Evolutionary conservation across 768 basidiomycete species (phyloP), one percentile per base, ranked within the genome.

Genomic region (Kwoniella dejecticola): DNA sequence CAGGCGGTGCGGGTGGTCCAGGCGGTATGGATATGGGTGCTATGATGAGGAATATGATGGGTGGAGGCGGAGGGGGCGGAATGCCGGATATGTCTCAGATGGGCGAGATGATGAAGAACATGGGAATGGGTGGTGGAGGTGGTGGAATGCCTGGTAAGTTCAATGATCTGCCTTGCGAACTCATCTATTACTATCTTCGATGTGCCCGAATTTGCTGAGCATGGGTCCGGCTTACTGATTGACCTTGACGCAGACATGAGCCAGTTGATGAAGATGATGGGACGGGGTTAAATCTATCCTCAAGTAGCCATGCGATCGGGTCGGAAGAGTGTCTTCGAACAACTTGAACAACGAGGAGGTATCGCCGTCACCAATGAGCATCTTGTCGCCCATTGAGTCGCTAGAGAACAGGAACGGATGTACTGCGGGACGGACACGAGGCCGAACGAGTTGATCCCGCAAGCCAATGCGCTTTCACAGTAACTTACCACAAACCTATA

Each of bases 71-170:
- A 23, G 60, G 50, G 6, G 56, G 49, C 23, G 93, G 93, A 71
- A 87, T 91, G 74, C 82, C 88, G 53, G 91, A 93, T 73, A 89
- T 95, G 89, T 89, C 90, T 62, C 91, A 95, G 78, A 91, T 94
- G 90, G 90, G 92, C 17, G 64, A 65, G 26, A 57, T 57, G 52
- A 85, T 91, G 88, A 79, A 66, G 84, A 80, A 40, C 42, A 63
- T 64, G 50, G 58, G 63, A 19, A 21, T 66, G 65, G 47, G 48
- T 11, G 60, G 57, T 6, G 59, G 62, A 17, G 64, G 60, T 4
- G 65, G 68, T 12, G 63, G 67, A 19, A 68, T 66, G 68, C 64
- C 64, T 21, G 77, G 75, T 75, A 31, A 62, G 76, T 68, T 8
- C 30, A 13, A 12, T 31, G 10, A 1, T 10, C 26, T n/a, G n/a